A percentile compares a stretch with the other conserved stretches of the same genome.
phyloP scores from a whole-genome alignment of 495 filamentous ascomycete genomes.

The Bryoglossum gracile region DNA sequence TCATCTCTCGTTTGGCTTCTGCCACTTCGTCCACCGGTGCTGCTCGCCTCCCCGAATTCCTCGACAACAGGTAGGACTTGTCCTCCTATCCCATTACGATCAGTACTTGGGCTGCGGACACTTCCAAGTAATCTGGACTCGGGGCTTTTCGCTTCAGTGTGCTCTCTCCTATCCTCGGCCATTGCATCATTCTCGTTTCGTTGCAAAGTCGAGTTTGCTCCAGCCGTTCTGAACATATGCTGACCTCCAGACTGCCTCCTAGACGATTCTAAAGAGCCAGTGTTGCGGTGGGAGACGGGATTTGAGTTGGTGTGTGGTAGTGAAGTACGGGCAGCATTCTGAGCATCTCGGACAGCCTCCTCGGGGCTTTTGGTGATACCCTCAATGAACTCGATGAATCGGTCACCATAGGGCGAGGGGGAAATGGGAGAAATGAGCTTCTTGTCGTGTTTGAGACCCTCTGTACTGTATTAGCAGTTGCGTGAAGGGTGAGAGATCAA shows the following conservation, averaged over 20 bases:
- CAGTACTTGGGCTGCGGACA: conserved; percentile 42
- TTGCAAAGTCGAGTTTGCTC: conserved; percentile 35
- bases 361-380: conserved; percentile 84
- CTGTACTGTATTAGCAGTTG: conserved; percentile 60
- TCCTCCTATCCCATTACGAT: conserved; percentile 47
- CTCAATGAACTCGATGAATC: conserved; percentile 88
- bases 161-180: conserved; percentile 39
- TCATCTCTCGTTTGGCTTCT: conserved; percentile 15
- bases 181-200: conserved; percentile 42
- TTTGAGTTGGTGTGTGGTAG: conserved; percentile 22
- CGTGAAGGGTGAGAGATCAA: not conserved
- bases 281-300: conserved; percentile 23
- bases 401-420: conserved; percentile 83
- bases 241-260: conserved; percentile 28
- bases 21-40: conserved; percentile 28
- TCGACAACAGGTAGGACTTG: conserved; percentile 86
- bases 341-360: conserved; percentile 60
- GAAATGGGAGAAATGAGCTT: conserved; percentile 90
- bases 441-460: conserved; percentile 74
- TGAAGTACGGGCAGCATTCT: conserved; percentile 31
- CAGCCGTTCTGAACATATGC: conserved; percentile 35
- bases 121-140: conserved; percentile 40
- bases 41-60: conserved; percentile 78
- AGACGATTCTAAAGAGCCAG: conserved; percentile 15
- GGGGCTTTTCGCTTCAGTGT: conserved; percentile 45